Conservation (phyloP, 2,329 filamentous ascomycete genomes). For the Thelonectria olida region DNA sequence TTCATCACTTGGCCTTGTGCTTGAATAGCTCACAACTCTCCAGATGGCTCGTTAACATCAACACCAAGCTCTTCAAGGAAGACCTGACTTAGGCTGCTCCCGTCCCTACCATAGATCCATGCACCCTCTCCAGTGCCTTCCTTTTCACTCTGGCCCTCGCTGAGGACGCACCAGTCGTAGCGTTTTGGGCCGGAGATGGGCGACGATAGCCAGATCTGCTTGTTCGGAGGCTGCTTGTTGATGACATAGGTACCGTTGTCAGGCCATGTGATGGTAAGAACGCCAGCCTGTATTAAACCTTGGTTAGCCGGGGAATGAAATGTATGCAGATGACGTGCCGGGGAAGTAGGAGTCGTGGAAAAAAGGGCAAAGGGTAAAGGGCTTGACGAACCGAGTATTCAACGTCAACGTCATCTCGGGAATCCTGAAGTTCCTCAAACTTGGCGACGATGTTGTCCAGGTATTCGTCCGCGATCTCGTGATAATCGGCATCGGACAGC, state of each 20-base stretch:
- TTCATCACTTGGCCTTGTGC: background rate
- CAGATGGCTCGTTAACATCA: conserved; percentile 54
- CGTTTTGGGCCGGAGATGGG: conserved; percentile 92
- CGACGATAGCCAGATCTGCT: conserved; percentile 96
- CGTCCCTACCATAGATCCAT: conserved; percentile 91
- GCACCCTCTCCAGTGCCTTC: conserved; percentile 77
- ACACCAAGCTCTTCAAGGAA: conserved; percentile 81
- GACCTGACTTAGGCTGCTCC: conserved; percentile 76
- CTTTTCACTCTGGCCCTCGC: conserved; percentile 78
- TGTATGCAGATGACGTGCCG: background rate
- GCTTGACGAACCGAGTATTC: conserved; percentile 79
- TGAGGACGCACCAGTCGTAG: conserved; percentile 85
- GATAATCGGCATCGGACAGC: conserved; percentile 76
- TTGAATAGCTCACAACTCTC: conserved; percentile 35
- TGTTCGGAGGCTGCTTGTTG: conserved; percentile 98
- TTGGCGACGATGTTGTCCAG: conserved; percentile 65
- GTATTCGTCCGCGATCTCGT: conserved; percentile 79
- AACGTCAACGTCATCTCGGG: conserved; percentile 79
- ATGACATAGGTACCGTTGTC: conserved; percentile 85
- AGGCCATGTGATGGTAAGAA: conserved; percentile 79
- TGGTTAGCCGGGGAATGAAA: conserved; percentile 22
- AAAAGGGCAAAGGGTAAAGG: background rate
- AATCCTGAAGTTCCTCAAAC: conserved; percentile 80
- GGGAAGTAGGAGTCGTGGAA: background rate
- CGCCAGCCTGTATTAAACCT: conserved; percentile 73